Conservation (phyloP, 169 alveolate genomes). For the Plasmodium sp. region DNA sequence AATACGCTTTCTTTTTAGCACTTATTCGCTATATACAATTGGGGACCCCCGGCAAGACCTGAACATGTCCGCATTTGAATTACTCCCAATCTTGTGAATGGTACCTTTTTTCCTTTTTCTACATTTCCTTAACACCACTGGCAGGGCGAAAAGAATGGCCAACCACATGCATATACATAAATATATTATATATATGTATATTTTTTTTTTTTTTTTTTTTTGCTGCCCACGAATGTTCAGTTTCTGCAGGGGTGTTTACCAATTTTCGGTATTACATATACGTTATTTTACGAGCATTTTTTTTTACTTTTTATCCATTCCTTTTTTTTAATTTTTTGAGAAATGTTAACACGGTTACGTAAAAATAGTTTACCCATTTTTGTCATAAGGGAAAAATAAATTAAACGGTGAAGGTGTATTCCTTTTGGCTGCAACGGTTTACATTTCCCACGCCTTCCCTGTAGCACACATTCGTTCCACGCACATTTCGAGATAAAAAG, state of each 20-base stretch:
- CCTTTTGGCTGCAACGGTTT: not conserved
- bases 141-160: not conserved
- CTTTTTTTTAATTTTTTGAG: not conserved
- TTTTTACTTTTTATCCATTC: not conserved
- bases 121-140: not conserved
- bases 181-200: too few species aligned
- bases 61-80: not conserved
- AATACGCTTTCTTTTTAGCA: not conserved
- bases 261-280: not conserved
- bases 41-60: not conserved
- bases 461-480: not conserved
- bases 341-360: not conserved
- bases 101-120: not conserved
- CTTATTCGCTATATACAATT: not conserved
- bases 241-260: not conserved
- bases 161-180: not conserved
- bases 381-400: not conserved
- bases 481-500: not conserved
- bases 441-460: not conserved
- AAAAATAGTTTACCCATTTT: not conserved
- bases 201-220: too few species aligned
- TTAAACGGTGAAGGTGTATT: not conserved
- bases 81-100: not conserved
- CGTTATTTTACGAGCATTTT: not conserved
- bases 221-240: not conserved